A percentile compares a stretch with the other conserved stretches of the same genome.
These are phyloP conservation scores for Xylaria sp. DNA, from an alignment of 2,329 filamentous ascomycete genomes.

Conservation along the genomic window DNA sequence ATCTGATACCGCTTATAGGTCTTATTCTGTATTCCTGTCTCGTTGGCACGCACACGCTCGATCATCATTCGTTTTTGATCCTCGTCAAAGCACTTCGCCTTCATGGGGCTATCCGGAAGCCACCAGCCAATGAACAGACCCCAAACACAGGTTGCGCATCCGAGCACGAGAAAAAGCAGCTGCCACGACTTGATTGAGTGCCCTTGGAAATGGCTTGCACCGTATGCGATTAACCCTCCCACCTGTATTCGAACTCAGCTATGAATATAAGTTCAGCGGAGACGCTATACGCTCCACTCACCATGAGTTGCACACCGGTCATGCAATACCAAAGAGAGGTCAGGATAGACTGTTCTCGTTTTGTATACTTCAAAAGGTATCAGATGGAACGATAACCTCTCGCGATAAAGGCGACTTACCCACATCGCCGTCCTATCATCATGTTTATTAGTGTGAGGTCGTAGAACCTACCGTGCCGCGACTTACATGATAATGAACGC, in stretches of 20 bases:
- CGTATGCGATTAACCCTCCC: constrained; percentile 45
- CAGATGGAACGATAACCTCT: neutral
- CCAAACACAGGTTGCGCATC: constrained; percentile 39
- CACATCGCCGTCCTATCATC: constrained; percentile 32
- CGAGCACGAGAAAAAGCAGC: constrained; percentile 45
- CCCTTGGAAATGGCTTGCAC: constrained; percentile 37
- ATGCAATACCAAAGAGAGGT: constrained; percentile 38
- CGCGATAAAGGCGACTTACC: neutral
- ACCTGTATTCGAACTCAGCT: no score
- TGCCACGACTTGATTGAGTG: constrained; percentile 41
- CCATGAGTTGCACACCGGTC: constrained; percentile 41
- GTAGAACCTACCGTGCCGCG: no score
- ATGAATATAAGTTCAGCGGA: no score
- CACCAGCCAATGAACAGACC: constrained; percentile 39
- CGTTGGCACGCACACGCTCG: constrained; percentile 40
- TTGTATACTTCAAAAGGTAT: constrained; percentile 35
- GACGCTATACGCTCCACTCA: no score
- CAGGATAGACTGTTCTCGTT: constrained; percentile 42
- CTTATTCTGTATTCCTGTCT: constrained; percentile 40
- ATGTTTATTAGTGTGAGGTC: neutral
- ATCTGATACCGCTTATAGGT: constrained; percentile 39
- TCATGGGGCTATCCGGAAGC: constrained; percentile 53
- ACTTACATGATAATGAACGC: constrained; percentile 45
- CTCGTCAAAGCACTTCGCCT: constrained; percentile 50
- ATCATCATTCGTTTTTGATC: constrained; percentile 42